Base-by-base conservation (phyloP, 106 monocot genomes). In the Dendrobium nobile region DNA sequence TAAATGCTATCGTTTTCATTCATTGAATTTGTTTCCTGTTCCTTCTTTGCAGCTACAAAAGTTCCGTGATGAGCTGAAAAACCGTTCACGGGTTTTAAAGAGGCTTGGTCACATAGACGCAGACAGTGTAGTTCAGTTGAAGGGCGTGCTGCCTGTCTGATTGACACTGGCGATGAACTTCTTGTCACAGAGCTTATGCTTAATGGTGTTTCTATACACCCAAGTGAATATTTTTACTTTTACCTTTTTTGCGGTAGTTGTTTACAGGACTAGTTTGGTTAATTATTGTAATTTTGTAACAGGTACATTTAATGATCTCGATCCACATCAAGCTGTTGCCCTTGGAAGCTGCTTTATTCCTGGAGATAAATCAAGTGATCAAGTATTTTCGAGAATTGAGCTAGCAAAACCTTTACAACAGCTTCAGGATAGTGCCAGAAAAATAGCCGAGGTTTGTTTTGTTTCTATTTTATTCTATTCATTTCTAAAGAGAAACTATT, bases 291-390 rank as follows among this genome's bases (percentile, higher is more conserved):
- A 16, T 31, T 67, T 28, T 80, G 18, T 72, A 15, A 28, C 43
- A 96, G 95, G 95, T 79, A 99, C 99, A 41, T 99, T 99, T 90
- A 95, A 95, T 87, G 95, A 99, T 87, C 95, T 99, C 68, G 95
- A 99, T 88, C 95, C 85, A 59, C 95, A 99, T 77, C 99, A 95
- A 85, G 87, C 90, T 73, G 93, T 90, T 77, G 93, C 99, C 41
- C 88, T 99, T 79, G 95, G 90, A 74, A 99, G 99, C 78, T 99
- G 99, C 79, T 99, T 99, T 78, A 89, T 99, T 77, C 99, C 99
- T 73, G 89, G 92, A 54, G 99, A 99, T 81, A 99, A 99, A 84
- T 99, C 99, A 75, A 95, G 88, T 81, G 99, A 99, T 72, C 93
- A 95, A 88, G 82, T 93, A 83, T 89, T 88, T 84, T 81, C 95